Conservation (phyloP, 768 basidiomycete species). For the Strobilomyces confusus region DNA sequence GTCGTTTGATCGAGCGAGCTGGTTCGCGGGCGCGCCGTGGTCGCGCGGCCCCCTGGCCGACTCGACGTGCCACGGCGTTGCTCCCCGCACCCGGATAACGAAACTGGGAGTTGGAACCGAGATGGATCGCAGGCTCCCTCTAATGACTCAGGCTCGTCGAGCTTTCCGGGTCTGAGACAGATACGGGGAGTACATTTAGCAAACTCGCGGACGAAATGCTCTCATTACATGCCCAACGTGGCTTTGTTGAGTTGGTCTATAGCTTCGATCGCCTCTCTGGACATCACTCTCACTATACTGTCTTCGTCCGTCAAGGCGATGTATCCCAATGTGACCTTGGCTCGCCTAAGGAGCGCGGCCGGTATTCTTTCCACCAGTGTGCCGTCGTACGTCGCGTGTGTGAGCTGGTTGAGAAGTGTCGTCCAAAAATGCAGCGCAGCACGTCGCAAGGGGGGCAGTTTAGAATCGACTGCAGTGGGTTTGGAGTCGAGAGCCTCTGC, state of each 20-base stretch:
- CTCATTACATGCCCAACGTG: conserved; percentile 32
- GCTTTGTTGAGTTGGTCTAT: conserved; percentile 49
- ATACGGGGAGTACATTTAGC: conserved; percentile 66
- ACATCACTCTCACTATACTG: conserved; percentile 67
- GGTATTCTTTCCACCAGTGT: conserved; percentile 17
- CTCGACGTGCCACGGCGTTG: conserved; percentile 17
- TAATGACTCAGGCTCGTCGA: conserved; percentile 79
- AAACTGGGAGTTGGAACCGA: conserved; percentile 44
- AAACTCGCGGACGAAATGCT: not conserved
- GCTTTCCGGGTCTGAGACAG: conserved; percentile 78
- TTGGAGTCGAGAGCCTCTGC: conserved; percentile 43
- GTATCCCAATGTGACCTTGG: conserved; percentile 62
- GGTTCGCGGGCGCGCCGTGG: conserved; percentile 29
- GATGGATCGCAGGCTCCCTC: conserved; percentile 50
- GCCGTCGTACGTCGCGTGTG: conserved; percentile 46
- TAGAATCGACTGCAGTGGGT: conserved; percentile 55
- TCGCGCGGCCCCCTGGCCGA: conserved; percentile 23
- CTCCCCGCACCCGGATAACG: conserved; percentile 11
- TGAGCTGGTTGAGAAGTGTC: conserved; percentile 59
- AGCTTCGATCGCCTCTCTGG: conserved; percentile 60
- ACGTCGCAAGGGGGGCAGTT: conserved; percentile 77
- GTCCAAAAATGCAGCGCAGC: conserved; percentile 83
- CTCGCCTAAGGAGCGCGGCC: conserved; percentile 40
- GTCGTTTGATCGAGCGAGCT: not conserved
- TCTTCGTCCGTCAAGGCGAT: conserved; percentile 72